Evolutionary conservation across 2,329 filamentous ascomycete genomes (phyloP).

Genomic region (Fusarium citri): DNA sequence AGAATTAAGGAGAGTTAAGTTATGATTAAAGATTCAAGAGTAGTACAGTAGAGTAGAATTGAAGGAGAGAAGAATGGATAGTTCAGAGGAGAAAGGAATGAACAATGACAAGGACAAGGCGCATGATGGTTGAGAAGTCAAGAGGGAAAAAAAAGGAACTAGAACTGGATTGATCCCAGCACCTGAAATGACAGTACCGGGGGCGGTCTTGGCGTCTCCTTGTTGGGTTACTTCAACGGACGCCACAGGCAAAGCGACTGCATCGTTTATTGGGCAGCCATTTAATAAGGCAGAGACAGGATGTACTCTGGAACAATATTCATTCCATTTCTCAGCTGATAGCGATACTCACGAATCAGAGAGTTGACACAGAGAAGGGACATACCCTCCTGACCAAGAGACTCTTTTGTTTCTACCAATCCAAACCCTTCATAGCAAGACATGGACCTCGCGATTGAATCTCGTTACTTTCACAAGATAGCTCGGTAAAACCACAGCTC

Average conservation of each 20-base stretch:
- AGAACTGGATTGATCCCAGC: slow-evolving; percentile 26
- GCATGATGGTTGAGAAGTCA: slow-evolving; percentile 33
- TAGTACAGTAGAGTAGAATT: slow-evolving; percentile 1
- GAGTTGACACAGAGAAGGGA: not conserved
- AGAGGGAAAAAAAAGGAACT: not conserved
- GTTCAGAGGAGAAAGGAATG: slow-evolving; percentile 25
- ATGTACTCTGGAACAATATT: not conserved
- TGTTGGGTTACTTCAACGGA: slow-evolving; percentile 31
- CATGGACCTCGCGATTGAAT: not conserved
- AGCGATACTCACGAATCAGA: too few species aligned
- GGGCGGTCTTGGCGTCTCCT: slow-evolving; percentile 36
- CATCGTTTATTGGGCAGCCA: slow-evolving; percentile 24
- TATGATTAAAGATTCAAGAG: not conserved
- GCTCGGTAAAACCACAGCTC: slow-evolving; percentile 24
- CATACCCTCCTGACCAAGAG: too few species aligned
- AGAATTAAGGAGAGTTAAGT: slow-evolving; percentile 23
- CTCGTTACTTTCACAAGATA: slow-evolving; percentile 12
- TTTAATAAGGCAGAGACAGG: slow-evolving; percentile 3
- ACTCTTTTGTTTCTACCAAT: not conserved
- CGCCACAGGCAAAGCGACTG: slow-evolving; percentile 29
- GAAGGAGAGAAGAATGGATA: slow-evolving; percentile 12
- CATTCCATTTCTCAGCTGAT: not conserved
- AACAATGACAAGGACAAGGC: slow-evolving; percentile 7
- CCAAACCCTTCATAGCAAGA: not conserved
- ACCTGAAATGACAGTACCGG: slow-evolving; percentile 38